These are phyloP conservation scores for Xylaria longipes DNA, from an alignment of 495 filamentous ascomycete species.

Conservation along the genomic window DNA sequence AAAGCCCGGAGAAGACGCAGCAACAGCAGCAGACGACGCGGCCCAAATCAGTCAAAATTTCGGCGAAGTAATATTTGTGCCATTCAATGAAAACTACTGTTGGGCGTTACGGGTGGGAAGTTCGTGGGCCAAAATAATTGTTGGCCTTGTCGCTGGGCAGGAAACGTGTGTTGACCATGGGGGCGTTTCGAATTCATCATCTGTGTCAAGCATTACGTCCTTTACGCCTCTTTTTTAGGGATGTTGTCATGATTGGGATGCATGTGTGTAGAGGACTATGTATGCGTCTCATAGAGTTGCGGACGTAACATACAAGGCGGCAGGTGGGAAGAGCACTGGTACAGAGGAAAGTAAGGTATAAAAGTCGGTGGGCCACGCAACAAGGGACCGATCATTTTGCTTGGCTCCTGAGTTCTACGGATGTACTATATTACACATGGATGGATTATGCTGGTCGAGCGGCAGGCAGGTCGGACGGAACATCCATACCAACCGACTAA, in stretches of 20 bases:
- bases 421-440: slow-evolving; percentile 17
- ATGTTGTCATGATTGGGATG: slow-evolving; percentile 4
- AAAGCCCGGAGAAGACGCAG: slow-evolving; percentile 58
- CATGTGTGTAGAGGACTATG: slow-evolving; percentile 7
- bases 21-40: slow-evolving; percentile 43
- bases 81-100: not conserved
- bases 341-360: not conserved
- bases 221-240: not conserved
- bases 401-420: not conserved
- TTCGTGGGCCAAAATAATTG: not conserved
- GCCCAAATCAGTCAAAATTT: slow-evolving; percentile 41
- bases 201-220: not conserved
- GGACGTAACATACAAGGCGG: not conserved
- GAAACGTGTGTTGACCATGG: not conserved
- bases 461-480: not conserved
- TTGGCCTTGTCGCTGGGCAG: not conserved
- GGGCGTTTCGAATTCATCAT: not conserved
- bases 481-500: not conserved
- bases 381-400: slow-evolving; percentile 2
- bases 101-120: not conserved
- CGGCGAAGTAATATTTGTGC: slow-evolving; percentile 33
- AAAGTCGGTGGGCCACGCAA: not conserved
- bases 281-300: slow-evolving; percentile 11
- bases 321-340: not conserved
- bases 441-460: not conserved